Percentiles rank a stretch among this genome's conserved stretches.
Evolutionary conservation across 2,329 filamentous ascomycete genomes (phyloP).

Genomic region (Amauroascus verrucosus): DNA sequence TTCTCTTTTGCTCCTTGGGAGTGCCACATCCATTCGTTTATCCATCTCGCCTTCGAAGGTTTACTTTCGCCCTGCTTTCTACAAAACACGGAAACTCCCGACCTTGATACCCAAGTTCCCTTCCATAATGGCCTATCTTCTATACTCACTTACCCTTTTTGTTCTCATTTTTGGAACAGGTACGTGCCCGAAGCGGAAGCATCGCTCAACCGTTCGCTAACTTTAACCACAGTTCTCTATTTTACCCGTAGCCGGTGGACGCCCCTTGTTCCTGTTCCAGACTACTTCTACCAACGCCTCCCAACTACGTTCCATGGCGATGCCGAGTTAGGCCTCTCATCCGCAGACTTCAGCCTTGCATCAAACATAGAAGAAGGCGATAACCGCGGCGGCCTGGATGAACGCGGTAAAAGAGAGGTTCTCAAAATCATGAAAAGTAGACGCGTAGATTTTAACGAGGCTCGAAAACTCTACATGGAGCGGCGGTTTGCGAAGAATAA

Average conservation of each 20-base stretch:
- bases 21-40: background rate
- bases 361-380: slow-evolving; percentile 74
- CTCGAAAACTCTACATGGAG: slow-evolving; percentile 75
- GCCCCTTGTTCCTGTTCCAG: slow-evolving; percentile 53
- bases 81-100: no score
- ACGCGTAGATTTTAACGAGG: slow-evolving; percentile 80
- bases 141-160: slow-evolving; percentile 66
- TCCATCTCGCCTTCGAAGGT: background rate
- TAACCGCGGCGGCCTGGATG: slow-evolving; percentile 68
- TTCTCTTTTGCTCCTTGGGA: background rate
- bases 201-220: background rate
- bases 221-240: slow-evolving; percentile 52
- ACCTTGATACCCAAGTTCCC: background rate
- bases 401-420: slow-evolving; percentile 68
- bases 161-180: slow-evolving; percentile 61
- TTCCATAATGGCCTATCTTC: slow-evolving; percentile 64
- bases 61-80: background rate
- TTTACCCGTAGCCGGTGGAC: slow-evolving; percentile 71
- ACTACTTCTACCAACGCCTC: slow-evolving; percentile 66
- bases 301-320: slow-evolving; percentile 70
- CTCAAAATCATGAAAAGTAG: slow-evolving; percentile 82
- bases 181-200: slow-evolving; percentile 29
- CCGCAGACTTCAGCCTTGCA: slow-evolving; percentile 69
- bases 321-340: slow-evolving; percentile 77
- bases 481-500: slow-evolving; percentile 75